A percentile compares a stretch with the other conserved stretches of the same genome.
Conservation (phyloP, 495 filamentous ascomycete species). For the Penicillium bovifimosum region DNA sequence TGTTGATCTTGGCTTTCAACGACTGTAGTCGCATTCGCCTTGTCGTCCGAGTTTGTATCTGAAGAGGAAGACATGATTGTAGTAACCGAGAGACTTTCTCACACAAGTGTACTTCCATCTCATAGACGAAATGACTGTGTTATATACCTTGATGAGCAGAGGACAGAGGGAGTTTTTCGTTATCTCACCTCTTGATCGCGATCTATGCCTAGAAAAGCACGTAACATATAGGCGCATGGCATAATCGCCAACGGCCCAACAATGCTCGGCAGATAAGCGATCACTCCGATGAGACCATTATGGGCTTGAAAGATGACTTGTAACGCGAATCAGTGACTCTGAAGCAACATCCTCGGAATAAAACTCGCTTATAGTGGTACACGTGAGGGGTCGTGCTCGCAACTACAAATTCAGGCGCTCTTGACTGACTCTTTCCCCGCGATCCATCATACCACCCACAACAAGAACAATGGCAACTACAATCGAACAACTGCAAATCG, state of each 20-base stretch:
- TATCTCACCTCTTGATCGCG: background rate
- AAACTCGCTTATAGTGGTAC: constrained; percentile 4
- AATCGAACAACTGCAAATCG: constrained; percentile 1
- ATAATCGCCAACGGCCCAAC: background rate
- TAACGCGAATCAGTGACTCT: background rate
- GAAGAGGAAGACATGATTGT: background rate
- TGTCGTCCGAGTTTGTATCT: background rate
- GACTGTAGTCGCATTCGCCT: background rate
- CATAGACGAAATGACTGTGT: background rate
- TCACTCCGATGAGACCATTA: background rate
- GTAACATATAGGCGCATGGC: constrained; percentile 5
- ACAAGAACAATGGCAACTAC: constrained; percentile 7
- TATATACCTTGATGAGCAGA: no score
- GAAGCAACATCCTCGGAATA: background rate
- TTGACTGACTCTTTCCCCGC: background rate
- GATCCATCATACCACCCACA: background rate
- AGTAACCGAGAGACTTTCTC: background rate
- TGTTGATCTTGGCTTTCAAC: background rate
- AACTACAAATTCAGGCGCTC: background rate
- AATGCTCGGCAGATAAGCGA: background rate
- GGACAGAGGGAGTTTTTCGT: background rate
- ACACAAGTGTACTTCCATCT: background rate
- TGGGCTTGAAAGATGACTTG: background rate
- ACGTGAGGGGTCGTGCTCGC: constrained; percentile 7
- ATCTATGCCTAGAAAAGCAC: constrained; percentile 12